Percentiles rank a stretch among this genome's conserved stretches.
Conservation (phyloP, 805 yeast genomes). For the Zygosaccharomyces bisporus region DNA sequence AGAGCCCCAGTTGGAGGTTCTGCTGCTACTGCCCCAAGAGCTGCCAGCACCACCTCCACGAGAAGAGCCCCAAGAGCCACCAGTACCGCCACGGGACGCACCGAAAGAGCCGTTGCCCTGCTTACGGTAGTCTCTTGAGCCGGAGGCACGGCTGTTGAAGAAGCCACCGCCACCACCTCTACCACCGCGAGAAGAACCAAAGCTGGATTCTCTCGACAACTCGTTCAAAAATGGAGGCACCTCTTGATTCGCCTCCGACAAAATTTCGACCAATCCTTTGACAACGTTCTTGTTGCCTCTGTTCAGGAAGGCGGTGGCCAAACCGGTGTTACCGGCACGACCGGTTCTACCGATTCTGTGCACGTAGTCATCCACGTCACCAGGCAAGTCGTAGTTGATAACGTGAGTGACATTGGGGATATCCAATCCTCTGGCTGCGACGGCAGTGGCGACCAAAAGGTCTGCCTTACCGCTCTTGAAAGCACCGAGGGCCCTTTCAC, state of each 20-base stretch:
- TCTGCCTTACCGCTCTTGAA: conserved; percentile 92
- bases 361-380: conserved; percentile 96
- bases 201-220: conserved; percentile 67
- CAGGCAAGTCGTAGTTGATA: conserved; percentile 94
- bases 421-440: conserved; percentile 99
- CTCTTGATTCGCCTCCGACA: conserved; percentile 96
- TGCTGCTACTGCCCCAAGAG: conserved; percentile 30
- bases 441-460: conserved; percentile 97
- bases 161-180: conserved; percentile 56
- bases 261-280: conserved; percentile 80
- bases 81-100: conserved; percentile 30
- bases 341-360: conserved; percentile 99
- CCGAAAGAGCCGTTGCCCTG: conserved; percentile 37
- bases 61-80: conserved; percentile 18
- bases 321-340: conserved; percentile 99
- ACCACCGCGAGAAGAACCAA: conserved; percentile 42
- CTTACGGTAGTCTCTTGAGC: conserved; percentile 52
- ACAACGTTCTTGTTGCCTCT: conserved; percentile 88
- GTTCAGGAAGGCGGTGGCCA: conserved; percentile 97
- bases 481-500: conserved; percentile 94
- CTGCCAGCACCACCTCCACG: conserved; percentile 30
- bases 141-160: conserved; percentile 39
- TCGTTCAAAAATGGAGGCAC: conserved; percentile 84
- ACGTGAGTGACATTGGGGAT: conserved; percentile 98
- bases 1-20: conserved; percentile 30